Percentiles rank a stretch among this genome's conserved stretches.
Conservation (phyloP, 2,329 filamentous ascomycete species). For the Neofusicoccum cordaticola region DNA sequence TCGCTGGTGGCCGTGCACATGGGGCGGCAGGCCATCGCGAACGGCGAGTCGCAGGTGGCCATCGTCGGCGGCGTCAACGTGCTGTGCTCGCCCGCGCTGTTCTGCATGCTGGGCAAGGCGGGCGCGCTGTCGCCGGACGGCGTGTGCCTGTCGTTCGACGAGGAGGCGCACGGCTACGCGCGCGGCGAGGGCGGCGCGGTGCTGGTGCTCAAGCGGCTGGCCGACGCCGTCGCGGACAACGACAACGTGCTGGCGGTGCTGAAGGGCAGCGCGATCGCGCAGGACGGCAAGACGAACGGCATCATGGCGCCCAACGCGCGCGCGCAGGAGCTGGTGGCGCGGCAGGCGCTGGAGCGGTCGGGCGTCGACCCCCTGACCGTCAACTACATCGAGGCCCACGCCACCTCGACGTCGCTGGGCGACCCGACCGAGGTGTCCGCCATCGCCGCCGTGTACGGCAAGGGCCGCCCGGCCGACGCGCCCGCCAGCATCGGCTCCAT, state of each 20-base stretch:
- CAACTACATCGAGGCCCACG: constrained; percentile 22
- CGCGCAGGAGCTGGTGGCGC: constrained; percentile 30
- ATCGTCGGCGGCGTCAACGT: constrained; percentile 35
- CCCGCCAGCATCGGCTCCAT: constrained; percentile 41
- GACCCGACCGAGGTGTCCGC: constrained; percentile 26
- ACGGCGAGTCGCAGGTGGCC: constrained; percentile 30
- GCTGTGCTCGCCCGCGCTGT: constrained; percentile 32
- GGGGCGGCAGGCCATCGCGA: constrained; percentile 30
- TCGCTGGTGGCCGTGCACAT: constrained; percentile 33
- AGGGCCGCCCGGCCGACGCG: constrained; percentile 44
- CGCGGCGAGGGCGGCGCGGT: constrained; percentile 32
- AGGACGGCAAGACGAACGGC: constrained; percentile 34
- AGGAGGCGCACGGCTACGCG: constrained; percentile 30
- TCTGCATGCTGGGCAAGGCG: constrained; percentile 27
- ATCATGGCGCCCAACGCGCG: constrained; percentile 36
- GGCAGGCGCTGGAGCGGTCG: constrained; percentile 22
- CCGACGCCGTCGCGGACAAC: constrained; percentile 26
- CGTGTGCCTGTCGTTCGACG: constrained; percentile 32
- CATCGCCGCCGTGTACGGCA: constrained; percentile 21
- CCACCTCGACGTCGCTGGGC: constrained; percentile 23
- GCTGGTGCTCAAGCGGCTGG: constrained; percentile 30
- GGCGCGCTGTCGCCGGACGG: constrained; percentile 22
- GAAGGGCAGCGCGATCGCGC: constrained; percentile 30
- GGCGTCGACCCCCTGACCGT: constrained; percentile 22
- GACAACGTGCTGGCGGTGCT: constrained; percentile 34